These are phyloP conservation scores for Cercospora sp. DNA, from an alignment of 2,329 filamentous ascomycete genomes.

Conservation along the genomic window DNA sequence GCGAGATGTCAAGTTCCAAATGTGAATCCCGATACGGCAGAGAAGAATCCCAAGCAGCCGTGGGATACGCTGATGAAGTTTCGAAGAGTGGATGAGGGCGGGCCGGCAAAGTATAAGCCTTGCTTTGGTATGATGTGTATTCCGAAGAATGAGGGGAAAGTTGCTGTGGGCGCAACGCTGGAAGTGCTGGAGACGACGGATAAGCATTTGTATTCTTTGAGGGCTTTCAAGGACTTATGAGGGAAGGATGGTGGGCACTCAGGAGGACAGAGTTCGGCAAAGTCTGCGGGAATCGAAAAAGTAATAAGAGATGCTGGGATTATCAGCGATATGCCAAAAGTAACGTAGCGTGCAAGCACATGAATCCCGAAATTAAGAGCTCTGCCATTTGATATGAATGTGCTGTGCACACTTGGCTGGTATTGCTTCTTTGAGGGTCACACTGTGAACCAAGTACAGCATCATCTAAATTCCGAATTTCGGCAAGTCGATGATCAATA, in stretches of 20 bases:
- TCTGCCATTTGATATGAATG: not conserved
- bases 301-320: not conserved
- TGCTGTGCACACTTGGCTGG: not conserved
- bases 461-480: not conserved
- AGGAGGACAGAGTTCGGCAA: not conserved
- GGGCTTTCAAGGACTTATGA: constrained; percentile 39
- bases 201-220: constrained; percentile 55
- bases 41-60: constrained; percentile 60
- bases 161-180: constrained; percentile 61
- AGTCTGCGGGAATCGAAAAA: not conserved
- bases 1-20: constrained; percentile 65
- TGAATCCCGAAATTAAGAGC: not conserved
- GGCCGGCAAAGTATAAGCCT: constrained; percentile 62
- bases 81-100: constrained; percentile 60
- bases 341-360: not conserved
- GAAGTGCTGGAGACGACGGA: constrained; percentile 60
- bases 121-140: constrained; percentile 68
- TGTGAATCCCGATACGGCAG: constrained; percentile 63
- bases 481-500: not conserved
- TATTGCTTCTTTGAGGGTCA: not conserved
- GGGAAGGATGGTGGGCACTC: constrained; percentile 5
- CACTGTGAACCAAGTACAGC: not conserved
- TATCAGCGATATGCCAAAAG: not conserved
- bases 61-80: constrained; percentile 65
- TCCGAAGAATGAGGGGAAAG: constrained; percentile 55